Evolutionary conservation across 2,329 filamentous ascomycete species (phyloP).

Genomic region (Aspergillus sp.): DNA sequence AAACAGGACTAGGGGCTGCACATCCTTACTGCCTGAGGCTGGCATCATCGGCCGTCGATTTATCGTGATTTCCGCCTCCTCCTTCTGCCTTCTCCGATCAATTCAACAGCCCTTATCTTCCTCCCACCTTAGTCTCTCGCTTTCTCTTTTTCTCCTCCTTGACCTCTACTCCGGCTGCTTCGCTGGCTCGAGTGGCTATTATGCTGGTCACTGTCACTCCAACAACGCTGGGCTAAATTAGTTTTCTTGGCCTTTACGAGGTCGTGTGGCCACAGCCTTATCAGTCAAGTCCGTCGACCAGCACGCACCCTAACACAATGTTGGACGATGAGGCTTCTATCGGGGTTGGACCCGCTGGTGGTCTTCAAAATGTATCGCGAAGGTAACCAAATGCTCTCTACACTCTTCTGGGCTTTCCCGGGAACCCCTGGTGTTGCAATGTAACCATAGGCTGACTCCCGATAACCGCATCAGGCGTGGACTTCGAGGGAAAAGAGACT

Average conservation of each 20-base stretch:
- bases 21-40: not conserved
- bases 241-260: conserved; percentile 8
- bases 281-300: conserved; percentile 8
- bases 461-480: conserved; percentile 23
- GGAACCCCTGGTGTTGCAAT: not conserved
- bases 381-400: conserved; percentile 21
- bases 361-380: conserved; percentile 23
- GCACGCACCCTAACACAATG: conserved; percentile 13
- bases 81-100: not conserved
- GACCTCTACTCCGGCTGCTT: conserved; percentile 13
- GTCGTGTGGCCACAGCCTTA: conserved; percentile 15
- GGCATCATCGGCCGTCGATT: not conserved
- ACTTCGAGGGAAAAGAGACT: conserved; percentile 65
- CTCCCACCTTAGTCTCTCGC: not conserved
- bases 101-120: not conserved
- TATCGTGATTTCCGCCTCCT: not conserved
- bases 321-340: conserved; percentile 34
- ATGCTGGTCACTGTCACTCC: conserved; percentile 20
- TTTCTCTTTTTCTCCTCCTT: not conserved
- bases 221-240: conserved; percentile 8
- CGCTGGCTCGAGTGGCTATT: conserved; percentile 26
- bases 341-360: conserved; percentile 23
- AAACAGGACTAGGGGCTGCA: not conserved
- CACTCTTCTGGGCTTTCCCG: not conserved
- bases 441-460: conserved; percentile 4